Evolutionary conservation across 75 land plant genomes (phyloP), one percentile per base, ranked within the genome.

Genomic region (Sequoiadendron giganteum): DNA sequence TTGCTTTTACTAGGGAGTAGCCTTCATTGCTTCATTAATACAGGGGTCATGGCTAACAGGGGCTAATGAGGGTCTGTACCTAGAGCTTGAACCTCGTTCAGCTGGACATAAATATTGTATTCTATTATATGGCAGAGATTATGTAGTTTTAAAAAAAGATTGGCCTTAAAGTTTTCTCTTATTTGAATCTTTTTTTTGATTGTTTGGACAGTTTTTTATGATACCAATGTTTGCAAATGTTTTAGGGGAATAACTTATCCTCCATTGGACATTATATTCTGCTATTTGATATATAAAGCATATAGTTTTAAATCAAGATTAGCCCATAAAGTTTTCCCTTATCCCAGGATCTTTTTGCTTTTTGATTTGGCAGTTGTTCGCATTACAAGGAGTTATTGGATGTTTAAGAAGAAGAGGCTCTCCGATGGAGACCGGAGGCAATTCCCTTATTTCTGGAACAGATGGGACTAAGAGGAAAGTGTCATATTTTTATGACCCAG

Each of bases 401-500:
- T 75, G 77, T 75, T 75, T 32, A 34, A 75, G 77, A 11, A 11
- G 39, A 34, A 75, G 38, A 32, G 77, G 2, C 11, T 34, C 11
- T 75, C 16, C 84, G 43, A 92, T 92, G 93, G 93, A 92, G 16
- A 89, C 89, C 14, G 92, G 94, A 14, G 92, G 89, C 56, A 91
- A 93, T 88, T 93, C 94, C 70, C 89, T 93, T 16, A 85, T 89
- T 9, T 91, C 91, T 11, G 92, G 93, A 30, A 83, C 94, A 52
- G 95, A 95, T 80, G 95, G 90, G n/a, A 70, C 87, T 82, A 95
- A 95, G 90, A 86, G 95, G 83, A 89, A 91, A 28, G 94, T 93
- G 4, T 75, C 94, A 48, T 94, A 94, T 76, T 94, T 94, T 84
- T 94, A 94, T 48, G 95, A 94, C 70, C 91, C 95, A 28, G 94